Conservation (phyloP, 2,329 filamentous ascomycete species). For the Coniochaeta ligniaria region DNA sequence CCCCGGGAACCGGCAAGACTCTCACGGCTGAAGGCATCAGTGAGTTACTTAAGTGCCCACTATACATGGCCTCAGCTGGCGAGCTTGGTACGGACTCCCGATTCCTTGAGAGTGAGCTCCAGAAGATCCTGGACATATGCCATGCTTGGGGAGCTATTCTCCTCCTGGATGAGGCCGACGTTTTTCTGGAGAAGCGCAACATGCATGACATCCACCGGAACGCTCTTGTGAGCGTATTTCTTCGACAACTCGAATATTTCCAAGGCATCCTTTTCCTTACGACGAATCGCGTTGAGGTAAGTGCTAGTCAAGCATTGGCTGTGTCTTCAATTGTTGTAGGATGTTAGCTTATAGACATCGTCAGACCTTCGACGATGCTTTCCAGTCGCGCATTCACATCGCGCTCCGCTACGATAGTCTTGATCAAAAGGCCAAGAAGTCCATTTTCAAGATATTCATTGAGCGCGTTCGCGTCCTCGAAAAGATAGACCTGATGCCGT, state of each 20-base stretch:
- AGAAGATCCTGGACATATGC: conserved; percentile 79
- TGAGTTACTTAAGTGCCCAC: conserved; percentile 70
- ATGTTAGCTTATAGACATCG: too few relatives aligned
- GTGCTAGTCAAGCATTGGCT: background rate
- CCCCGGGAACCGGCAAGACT: conserved; percentile 83
- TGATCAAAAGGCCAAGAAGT: conserved; percentile 62
- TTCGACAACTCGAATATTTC: conserved; percentile 83
- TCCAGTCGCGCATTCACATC: conserved; percentile 82
- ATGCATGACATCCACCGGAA: conserved; percentile 82
- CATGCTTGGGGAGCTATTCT: conserved; percentile 82
- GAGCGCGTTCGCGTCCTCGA: conserved; percentile 62
- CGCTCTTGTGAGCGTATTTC: conserved; percentile 78
- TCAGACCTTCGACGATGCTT: conserved; percentile 69
- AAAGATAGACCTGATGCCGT: conserved; percentile 50
- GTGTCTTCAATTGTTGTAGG: too few relatives aligned
- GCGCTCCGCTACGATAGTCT: conserved; percentile 75
- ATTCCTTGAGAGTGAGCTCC: conserved; percentile 67
- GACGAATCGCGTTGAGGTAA: conserved; percentile 71
- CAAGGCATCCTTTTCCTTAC: conserved; percentile 87
- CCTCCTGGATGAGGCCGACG: conserved; percentile 78
- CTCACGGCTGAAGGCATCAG: conserved; percentile 82
- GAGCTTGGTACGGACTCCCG: conserved; percentile 74
- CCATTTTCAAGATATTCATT: conserved; percentile 81
- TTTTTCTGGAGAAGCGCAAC: conserved; percentile 76
- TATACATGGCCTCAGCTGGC: conserved; percentile 78